Evolutionary conservation across 2,329 filamentous ascomycete genomes (phyloP).

Genomic region (Apiospora pterosperma): DNA sequence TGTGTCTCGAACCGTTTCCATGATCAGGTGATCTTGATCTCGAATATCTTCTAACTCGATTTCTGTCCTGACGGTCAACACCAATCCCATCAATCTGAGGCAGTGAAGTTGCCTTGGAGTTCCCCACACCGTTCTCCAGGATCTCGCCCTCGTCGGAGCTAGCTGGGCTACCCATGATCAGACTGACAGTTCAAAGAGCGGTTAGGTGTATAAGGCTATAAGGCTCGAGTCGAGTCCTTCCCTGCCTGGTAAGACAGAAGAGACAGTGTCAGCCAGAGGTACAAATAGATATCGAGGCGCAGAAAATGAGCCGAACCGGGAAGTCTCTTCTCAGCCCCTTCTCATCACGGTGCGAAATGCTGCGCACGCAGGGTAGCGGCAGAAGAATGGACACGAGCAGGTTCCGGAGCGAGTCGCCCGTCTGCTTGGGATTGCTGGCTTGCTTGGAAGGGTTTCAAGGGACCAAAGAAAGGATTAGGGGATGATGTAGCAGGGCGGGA

Average conservation of each 20-base stretch:
- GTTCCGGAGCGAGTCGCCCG: background rate
- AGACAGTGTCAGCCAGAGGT: constrained; percentile 25
- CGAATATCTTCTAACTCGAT: constrained; percentile 58
- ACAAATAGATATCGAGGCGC: constrained; percentile 19
- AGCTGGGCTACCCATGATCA: constrained; percentile 33
- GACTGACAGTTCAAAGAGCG: background rate
- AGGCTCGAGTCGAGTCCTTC: constrained; percentile 11
- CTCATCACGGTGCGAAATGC: constrained; percentile 20
- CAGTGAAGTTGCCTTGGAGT: constrained; percentile 84
- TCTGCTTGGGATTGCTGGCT: background rate
- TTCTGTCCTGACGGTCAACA: constrained; percentile 93
- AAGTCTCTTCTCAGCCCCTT: constrained; percentile 25
- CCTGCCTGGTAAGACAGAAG: constrained; percentile 18
- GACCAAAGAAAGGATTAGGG: too few species aligned
- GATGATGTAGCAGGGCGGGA: too few species aligned
- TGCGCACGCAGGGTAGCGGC: constrained; percentile 2
- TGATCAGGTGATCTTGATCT: constrained; percentile 52
- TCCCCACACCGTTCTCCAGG: constrained; percentile 63
- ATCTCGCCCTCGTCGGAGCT: constrained; percentile 89
- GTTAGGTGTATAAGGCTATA: constrained; percentile 11
- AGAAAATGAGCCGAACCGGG: constrained; percentile 32
- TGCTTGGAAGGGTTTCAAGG: background rate
- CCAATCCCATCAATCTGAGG: constrained; percentile 70
- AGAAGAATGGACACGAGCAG: constrained; percentile 4
- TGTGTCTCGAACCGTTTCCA: constrained; percentile 32